Base-by-base conservation (phyloP, 257 asterid genomes). In the Lithospermum erythrorhizon region DNA sequence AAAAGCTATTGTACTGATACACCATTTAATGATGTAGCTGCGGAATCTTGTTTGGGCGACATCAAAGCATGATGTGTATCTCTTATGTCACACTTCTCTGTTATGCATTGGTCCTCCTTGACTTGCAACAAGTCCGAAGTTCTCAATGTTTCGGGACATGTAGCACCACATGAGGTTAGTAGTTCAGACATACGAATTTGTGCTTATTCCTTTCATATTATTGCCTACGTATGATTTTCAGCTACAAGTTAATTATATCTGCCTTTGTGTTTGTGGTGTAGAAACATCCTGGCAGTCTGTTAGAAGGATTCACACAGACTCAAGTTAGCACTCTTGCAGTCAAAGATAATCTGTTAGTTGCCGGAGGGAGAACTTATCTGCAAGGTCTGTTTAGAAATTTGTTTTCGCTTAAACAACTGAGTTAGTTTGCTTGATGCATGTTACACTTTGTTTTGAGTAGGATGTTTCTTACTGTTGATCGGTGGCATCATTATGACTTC, bases 351-450 rank as follows among this genome's bases (percentile, higher is more conserved):
- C 78, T 87, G 72, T 78, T 90, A 59, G 94, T 90, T 67, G 98
- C 96, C 22, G 98, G 98, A 85, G 69, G 98, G 98, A 66, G 96
- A 90, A 72, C 81, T 90, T 47, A 83, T 90, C 56, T 90, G 98
- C 96, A 67, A 67, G 76, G 76, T 67, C 62, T 5, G 52, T 71
- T 62, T 6, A 23, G 57, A 41, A 25, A 32, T 30, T 35, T 48
- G 17, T 18, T 18, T 41, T 13, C 5, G 1, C 49, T 13, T 11
- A 14, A 41, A 11, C 49, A 41, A 41, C 49, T 11, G 18, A 41
- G 49, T 13, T 13, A 41, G 13, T 11, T 14, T 14, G 49, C 13
- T 41, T 5, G 49, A 41, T 13, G 5, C 4, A 13, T 41, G 17
- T 13, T 9, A 3, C 49, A 11, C 14, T 41, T 41, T 41, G 49